Base-by-base conservation (phyloP, 257 asterid genomes). In the Solanum medicagineum region DNA sequence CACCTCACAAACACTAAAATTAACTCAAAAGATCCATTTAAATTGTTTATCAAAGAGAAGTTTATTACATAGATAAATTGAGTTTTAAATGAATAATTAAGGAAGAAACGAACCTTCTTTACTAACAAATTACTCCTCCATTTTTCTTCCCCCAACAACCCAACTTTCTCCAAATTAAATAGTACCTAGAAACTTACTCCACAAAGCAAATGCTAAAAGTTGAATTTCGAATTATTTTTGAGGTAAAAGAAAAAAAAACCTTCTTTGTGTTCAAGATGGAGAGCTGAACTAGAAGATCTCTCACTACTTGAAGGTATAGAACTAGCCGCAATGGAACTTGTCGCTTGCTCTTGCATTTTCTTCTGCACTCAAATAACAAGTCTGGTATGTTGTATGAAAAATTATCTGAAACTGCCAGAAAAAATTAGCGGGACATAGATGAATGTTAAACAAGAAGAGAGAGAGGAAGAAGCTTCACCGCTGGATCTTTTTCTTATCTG, bases 201-300 rank as follows among this genome's bases (percentile, higher is more conserved):
- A 54, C 22, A 12, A 75, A 36, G 49, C 16, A 77, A 36, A 22
- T 26, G 24, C 22, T 0, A 63, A 15, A 24, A 22, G 32, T 22
- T 62, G 49, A 51, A 53, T 24, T 12, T 16, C 10, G 32, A 83
- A 12, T 29, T 1, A 36, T 36, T 36, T 36, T 36, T 36, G 42
- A 36, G 6, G 42, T 42, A 44, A 62, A 51, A 80, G 32, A 65
- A 49, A 51, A 83, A 24, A 69, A n/a, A 0, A 92, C 99, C 98
- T 92, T 92, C 97, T 93, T 92, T 95, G 85, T 91, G 87, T 86
- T 92, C 98, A 84, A 85, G 81, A 60, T 93, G 96, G 85, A 91
- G 95, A 10, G 98, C 97, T 36, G 98, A 92, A 90, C 98, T 94
- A 6, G 99, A 95, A 87, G 99, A 95, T 91, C 98, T 93, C 87